Evolutionary conservation across 768 basidiomycete genomes (phyloP).

Genomic region (Ramaria sp.): DNA sequence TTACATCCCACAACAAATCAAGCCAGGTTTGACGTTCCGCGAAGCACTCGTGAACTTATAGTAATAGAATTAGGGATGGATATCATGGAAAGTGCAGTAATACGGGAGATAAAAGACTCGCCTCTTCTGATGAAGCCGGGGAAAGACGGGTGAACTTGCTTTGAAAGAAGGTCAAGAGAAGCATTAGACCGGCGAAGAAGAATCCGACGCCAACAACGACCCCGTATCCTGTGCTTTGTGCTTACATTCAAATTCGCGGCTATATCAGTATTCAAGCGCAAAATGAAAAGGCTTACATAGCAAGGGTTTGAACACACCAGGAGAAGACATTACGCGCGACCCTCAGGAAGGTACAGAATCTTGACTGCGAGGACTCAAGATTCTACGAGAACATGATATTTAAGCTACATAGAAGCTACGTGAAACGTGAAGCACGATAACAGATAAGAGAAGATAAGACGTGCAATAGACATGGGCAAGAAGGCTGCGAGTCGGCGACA

Average conservation of each 20-base stretch:
- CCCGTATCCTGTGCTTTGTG: constrained; percentile 38
- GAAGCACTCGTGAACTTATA: constrained; percentile 29
- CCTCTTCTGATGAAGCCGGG: constrained; percentile 37
- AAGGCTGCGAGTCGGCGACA: no score
- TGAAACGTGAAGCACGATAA: background rate
- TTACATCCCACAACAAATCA: constrained; percentile 40
- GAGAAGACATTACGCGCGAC: background rate
- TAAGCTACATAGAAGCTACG: background rate
- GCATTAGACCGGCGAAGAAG: constrained; percentile 39
- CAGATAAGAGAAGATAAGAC: background rate
- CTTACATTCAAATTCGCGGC: constrained; percentile 15
- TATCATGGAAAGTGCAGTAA: background rate
- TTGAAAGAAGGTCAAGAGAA: constrained; percentile 35
- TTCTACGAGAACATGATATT: background rate
- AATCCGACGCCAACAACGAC: constrained; percentile 41
- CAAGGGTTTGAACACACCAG: background rate
- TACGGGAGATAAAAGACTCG: constrained; percentile 13
- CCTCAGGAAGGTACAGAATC: background rate
- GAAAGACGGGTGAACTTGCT: constrained; percentile 35
- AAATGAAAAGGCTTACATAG: background rate
- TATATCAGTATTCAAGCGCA: background rate
- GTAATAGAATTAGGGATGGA: background rate
- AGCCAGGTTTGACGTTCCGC: constrained; percentile 37
- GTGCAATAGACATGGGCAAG: no score
- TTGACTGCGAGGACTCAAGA: no score